Evolutionary conservation across 768 basidiomycete genomes (phyloP).

Genomic region (Tulasnella sp.): DNA sequence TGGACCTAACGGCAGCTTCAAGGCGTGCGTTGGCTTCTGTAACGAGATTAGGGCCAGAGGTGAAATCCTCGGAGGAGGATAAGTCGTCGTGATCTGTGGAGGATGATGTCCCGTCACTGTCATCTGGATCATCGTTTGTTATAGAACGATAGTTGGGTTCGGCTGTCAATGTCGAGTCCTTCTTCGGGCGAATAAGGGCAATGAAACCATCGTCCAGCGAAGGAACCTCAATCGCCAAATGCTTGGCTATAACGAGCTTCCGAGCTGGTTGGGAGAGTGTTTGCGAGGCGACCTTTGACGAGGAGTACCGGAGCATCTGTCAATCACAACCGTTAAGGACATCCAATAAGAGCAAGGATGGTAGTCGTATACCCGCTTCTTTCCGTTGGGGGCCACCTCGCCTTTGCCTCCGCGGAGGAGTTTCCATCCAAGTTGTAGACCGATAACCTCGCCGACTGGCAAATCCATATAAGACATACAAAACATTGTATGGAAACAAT

Average conservation of each 20-base stretch:
- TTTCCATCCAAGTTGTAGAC: conserved; percentile 32
- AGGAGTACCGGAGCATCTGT: not conserved
- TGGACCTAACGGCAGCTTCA: conserved; percentile 39
- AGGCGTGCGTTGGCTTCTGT: conserved; percentile 48
- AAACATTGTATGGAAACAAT: not conserved
- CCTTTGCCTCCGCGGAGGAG: not conserved
- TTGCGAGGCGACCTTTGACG: conserved; percentile 2
- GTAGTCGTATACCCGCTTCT: not conserved
- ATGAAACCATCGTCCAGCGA: not conserved
- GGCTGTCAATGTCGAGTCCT: not conserved
- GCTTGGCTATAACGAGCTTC: not conserved
- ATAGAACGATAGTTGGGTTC: not conserved
- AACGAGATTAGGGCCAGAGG: conserved; percentile 24
- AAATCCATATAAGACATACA: not conserved
- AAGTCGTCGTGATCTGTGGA: conserved; percentile 22
- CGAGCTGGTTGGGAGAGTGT: not conserved
- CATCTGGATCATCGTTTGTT: not conserved
- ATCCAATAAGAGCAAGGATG: not conserved
- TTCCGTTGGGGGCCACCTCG: conserved; percentile 1
- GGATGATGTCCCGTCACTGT: conserved; percentile 10
- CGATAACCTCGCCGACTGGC: conserved; percentile 50
- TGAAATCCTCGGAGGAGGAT: conserved; percentile 21
- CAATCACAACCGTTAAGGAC: not conserved
- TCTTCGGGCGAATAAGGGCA: not conserved
- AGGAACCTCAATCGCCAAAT: not conserved